Base-by-base conservation (phyloP, 2,329 filamentous ascomycete genomes). In the Aureobasidium musti region DNA sequence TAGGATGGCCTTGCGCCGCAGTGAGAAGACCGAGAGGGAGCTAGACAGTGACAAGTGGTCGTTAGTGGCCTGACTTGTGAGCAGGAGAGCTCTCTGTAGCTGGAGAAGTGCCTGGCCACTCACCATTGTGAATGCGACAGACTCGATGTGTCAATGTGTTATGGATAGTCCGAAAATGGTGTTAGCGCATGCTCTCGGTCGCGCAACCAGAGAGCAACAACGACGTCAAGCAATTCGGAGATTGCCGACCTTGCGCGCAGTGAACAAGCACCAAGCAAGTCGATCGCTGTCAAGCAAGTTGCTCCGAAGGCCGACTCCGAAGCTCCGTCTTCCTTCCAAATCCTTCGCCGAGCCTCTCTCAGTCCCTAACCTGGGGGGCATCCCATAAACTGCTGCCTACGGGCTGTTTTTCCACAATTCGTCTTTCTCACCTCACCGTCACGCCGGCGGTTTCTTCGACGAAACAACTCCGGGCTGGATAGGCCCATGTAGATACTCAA, bases 1-100 rank as follows among this genome's bases (percentile, higher is more conserved):
- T 98, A 4, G 95, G 94, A 78, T 97, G 92, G 84, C 95, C 95
- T 83, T 97, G 93, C 71, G 95, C 93, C 74, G 94, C 94, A 74
- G 91, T 98, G 69, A 99, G 86, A 60, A 99, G 89, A 75, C 93
- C 92, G 67, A 89, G 77, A 61, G 87, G 87, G 63, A 89, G 82
- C 87, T 88, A 73, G 52, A 69, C 66, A 57, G 67, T 60, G 60
- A 52, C 43, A 35, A 49, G 14, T 28, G 17, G 28, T 30, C 14
- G 49, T 68, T 67, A 66, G 67, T 67, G 28, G 68, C 50, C 63
- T 67, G 66, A 43, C 57, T 67, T 54, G 69, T 69, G 65, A 68
- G 68, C 65, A 67, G 50, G 37, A 67, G 28, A 41, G 63, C 61
- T 39, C 61, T 39, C 35, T 64, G 61, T 49, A 65, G 61, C 28